These are phyloP conservation scores for Chalciporus piperatus DNA, from an alignment of 768 basidiomycete genomes.

Conservation along the genomic window DNA sequence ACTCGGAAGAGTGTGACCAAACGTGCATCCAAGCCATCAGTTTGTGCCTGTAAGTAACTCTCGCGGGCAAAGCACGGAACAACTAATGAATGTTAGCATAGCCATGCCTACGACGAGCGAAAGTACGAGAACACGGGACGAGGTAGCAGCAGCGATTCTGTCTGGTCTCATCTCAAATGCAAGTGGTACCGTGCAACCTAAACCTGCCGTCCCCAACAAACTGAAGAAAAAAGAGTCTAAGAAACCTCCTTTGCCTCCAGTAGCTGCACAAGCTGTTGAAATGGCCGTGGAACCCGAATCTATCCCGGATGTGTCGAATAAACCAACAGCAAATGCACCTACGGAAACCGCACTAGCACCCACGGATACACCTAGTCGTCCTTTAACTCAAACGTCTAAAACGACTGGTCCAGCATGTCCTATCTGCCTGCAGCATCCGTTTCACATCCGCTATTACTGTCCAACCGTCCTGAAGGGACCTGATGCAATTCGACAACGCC, in stretches of 20 bases:
- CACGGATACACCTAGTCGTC: background rate
- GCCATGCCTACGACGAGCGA: conserved; percentile 16
- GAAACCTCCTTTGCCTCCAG: conserved; percentile 1
- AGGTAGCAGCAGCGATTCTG: conserved; percentile 20
- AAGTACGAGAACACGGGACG: conserved; percentile 14
- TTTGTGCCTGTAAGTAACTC: conserved; percentile 17
- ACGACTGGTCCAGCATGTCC: conserved; percentile 33
- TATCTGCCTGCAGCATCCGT: conserved; percentile 42
- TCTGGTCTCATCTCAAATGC: conserved; percentile 2
- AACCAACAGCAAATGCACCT: background rate
- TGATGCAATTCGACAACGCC: conserved; percentile 41
- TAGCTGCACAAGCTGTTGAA: background rate
- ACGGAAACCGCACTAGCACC: background rate
- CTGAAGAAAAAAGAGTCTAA: conserved; percentile 6
- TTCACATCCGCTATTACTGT: conserved; percentile 50
- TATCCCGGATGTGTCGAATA: background rate
- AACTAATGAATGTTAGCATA: conserved; percentile 24
- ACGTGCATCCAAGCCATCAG: background rate
- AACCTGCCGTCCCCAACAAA: conserved; percentile 10
- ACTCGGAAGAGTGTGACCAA: background rate
- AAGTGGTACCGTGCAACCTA: conserved; percentile 3
- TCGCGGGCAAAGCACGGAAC: conserved; percentile 4
- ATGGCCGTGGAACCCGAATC: background rate
- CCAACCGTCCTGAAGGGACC: conserved; percentile 45
- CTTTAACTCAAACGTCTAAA: background rate